These are phyloP conservation scores for Aspergillus awamori DNA, from an alignment of 2,329 filamentous ascomycete species.

Conservation along the genomic window DNA sequence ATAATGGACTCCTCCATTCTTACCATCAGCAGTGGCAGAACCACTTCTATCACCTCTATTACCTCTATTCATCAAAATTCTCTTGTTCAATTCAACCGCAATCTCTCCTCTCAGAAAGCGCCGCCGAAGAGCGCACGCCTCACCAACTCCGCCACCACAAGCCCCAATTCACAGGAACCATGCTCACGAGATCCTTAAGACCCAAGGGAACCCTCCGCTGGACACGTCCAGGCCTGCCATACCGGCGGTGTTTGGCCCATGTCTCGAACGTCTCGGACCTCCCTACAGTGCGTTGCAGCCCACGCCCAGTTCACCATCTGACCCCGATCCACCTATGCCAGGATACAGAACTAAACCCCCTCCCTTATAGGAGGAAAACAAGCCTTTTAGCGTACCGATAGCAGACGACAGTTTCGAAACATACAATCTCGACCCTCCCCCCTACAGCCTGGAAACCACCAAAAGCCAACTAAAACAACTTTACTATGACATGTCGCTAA, in stretches of 20 bases:
- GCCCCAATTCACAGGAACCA: neutral
- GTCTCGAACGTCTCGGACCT: constrained; percentile 18
- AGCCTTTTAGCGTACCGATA: constrained; percentile 82
- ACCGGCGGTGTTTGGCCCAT: constrained; percentile 21
- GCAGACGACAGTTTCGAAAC: constrained; percentile 97
- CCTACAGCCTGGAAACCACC: constrained; percentile 84
- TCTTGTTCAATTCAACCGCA: neutral
- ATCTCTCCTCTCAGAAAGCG: neutral
- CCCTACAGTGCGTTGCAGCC: constrained; percentile 17
- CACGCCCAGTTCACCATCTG: neutral
- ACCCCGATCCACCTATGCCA: neutral
- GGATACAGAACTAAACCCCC: neutral
- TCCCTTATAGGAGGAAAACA: constrained; percentile 72
- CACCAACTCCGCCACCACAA: neutral
- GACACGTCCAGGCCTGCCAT: constrained; percentile 4
- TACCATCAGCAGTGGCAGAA: neutral
- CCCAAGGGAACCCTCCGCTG: neutral
- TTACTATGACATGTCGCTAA: constrained; percentile 92
- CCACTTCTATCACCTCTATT: neutral
- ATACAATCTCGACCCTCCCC: constrained; percentile 91
- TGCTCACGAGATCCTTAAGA: constrained; percentile 18
- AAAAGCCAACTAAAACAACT: constrained; percentile 96
- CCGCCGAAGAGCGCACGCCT: neutral
- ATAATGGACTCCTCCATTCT: neutral
- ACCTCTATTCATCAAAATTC: neutral